These are phyloP conservation scores for Kazachstania bromeliacearum DNA, from an alignment of 805 yeast species.

Conservation along the genomic window DNA sequence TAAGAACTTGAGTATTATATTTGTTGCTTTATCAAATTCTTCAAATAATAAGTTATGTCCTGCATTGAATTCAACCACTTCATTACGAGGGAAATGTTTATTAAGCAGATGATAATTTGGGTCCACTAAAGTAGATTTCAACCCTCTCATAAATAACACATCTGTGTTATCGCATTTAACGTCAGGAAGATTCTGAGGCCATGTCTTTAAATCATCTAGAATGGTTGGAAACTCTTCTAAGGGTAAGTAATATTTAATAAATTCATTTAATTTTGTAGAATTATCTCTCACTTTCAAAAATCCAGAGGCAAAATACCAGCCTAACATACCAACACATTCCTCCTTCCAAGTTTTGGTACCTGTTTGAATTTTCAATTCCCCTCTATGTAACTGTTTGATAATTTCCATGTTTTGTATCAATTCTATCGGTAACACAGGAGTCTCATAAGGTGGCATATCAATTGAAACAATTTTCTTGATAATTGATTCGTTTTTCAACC, in stretches of 20 bases:
- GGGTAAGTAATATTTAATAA: conserved; percentile 16
- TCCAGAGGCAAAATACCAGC: conserved; percentile 25
- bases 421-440: conserved; percentile 15
- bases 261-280: conserved; percentile 8
- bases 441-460: conserved; percentile 26
- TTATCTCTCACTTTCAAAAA: conserved; percentile 18
- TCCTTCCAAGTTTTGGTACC: conserved; percentile 20
- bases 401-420: conserved; percentile 15
- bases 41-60: conserved; percentile 27
- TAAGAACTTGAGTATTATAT: conserved; percentile 15
- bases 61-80: conserved; percentile 21
- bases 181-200: conserved; percentile 11
- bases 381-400: conserved; percentile 15
- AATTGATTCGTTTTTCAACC: neutral
- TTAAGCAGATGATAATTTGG: conserved; percentile 20
- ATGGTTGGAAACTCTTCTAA: conserved; percentile 20
- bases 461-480: conserved; percentile 35
- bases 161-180: conserved; percentile 20
- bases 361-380: conserved; percentile 14
- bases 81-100: conserved; percentile 19
- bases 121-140: conserved; percentile 34
- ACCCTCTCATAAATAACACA: conserved; percentile 38
- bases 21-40: conserved; percentile 15
- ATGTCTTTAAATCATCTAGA: conserved; percentile 14
- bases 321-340: conserved; percentile 13